Percentiles rank a stretch among this genome's conserved stretches.
Conservation (phyloP, 2,329 filamentous ascomycete species). For the Podosphaera xanthii region DNA sequence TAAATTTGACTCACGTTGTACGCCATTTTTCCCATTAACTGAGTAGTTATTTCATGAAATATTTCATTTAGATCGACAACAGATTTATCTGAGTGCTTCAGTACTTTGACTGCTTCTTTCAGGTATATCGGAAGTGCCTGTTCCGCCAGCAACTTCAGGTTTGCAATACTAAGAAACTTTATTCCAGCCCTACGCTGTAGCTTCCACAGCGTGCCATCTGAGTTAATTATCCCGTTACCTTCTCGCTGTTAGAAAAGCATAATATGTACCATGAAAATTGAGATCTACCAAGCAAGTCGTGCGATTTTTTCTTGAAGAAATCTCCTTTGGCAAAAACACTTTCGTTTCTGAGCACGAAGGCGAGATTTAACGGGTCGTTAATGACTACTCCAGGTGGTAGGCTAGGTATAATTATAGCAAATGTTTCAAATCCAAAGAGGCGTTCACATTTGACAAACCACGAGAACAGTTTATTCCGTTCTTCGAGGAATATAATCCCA, state of each 20-base stretch:
- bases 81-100: slow-evolving; percentile 16
- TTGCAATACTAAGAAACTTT: slow-evolving; percentile 32
- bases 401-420: slow-evolving; percentile 37
- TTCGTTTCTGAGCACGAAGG: slow-evolving; percentile 38
- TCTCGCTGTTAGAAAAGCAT: slow-evolving; percentile 1
- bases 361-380: slow-evolving; percentile 36
- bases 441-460: slow-evolving; percentile 39
- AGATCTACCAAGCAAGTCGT: slow-evolving; percentile 33
- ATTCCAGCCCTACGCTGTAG: slow-evolving; percentile 38
- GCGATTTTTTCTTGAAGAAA: slow-evolving; percentile 35
- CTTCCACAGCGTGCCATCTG: slow-evolving; percentile 39
- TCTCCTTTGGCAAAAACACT: slow-evolving; percentile 35
- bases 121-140: slow-evolving; percentile 32
- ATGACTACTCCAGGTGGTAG: slow-evolving; percentile 40
- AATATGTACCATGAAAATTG: background rate
- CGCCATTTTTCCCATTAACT: slow-evolving; percentile 44
- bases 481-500: slow-evolving; percentile 35
- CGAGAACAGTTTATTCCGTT: slow-evolving; percentile 33
- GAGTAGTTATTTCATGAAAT: slow-evolving; percentile 40
- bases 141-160: slow-evolving; percentile 32
- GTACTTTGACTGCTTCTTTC: slow-evolving; percentile 18
- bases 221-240: slow-evolving; percentile 43
- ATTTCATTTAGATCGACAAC: slow-evolving; percentile 33
- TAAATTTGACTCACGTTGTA: slow-evolving; percentile 24
- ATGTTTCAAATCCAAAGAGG: slow-evolving; percentile 33